Percentiles rank a stretch among this genome's conserved stretches.
Evolutionary conservation across 352 stramenopile genomes (phyloP).

Genomic region (Phytophthora melonis): DNA sequence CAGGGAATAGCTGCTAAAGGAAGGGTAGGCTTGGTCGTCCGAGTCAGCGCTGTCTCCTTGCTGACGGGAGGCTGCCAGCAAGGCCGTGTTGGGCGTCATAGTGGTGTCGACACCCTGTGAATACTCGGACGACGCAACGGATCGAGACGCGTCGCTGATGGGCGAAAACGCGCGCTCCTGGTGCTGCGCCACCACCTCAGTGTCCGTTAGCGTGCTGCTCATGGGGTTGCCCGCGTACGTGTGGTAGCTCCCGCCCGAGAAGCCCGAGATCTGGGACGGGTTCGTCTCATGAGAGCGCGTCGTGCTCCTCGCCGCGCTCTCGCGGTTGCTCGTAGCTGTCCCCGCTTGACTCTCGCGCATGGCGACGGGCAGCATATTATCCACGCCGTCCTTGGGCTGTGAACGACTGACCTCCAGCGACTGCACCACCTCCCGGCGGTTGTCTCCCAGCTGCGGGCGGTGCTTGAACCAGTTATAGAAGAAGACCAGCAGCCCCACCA

Average conservation of each 20-base stretch:
- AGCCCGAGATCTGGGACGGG: slow-evolving; percentile 53
- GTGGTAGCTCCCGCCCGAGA: slow-evolving; percentile 56
- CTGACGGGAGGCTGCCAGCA: slow-evolving; percentile 11
- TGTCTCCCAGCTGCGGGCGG: slow-evolving; percentile 43
- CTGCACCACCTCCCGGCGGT: slow-evolving; percentile 43
- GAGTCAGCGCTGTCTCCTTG: slow-evolving; percentile 21
- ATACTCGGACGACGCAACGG: slow-evolving; percentile 39
- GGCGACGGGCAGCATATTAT: slow-evolving; percentile 24
- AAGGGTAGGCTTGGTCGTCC: slow-evolving; percentile 16
- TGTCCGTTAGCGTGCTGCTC: slow-evolving; percentile 50
- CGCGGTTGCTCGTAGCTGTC: slow-evolving; percentile 35
- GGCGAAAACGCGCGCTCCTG: slow-evolving; percentile 48
- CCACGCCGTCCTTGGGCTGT: slow-evolving; percentile 39
- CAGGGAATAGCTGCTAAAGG: slow-evolving; percentile 34
- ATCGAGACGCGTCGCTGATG: slow-evolving; percentile 39
- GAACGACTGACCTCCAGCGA: slow-evolving; percentile 37
- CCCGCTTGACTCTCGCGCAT: slow-evolving; percentile 26
- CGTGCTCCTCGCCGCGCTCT: slow-evolving; percentile 32
- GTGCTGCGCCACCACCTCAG: slow-evolving; percentile 49
- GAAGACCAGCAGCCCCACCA: slow-evolving; percentile 48
- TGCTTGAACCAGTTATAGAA: slow-evolving; percentile 62
- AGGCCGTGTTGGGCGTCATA: slow-evolving; percentile 20
- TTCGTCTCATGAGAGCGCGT: slow-evolving; percentile 45
- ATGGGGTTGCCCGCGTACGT: slow-evolving; percentile 41
- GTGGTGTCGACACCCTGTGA: slow-evolving; percentile 43